Conservation (phyloP, 768 basidiomycete genomes). For the Boletus huronensis region DNA sequence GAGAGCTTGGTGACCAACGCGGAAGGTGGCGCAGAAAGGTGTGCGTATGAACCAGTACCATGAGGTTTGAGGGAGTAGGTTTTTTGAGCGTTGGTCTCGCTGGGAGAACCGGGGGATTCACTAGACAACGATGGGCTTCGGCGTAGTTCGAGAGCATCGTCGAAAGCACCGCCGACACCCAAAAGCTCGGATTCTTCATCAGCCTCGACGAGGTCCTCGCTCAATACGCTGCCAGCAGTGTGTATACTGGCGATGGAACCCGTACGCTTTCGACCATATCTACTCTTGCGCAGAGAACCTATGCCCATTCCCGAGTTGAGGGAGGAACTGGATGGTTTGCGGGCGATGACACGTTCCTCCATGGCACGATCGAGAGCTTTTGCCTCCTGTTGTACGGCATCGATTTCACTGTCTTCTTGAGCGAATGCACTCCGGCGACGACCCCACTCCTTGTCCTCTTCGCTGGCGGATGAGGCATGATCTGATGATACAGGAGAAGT, state of each 20-base stretch:
- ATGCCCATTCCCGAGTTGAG: slow-evolving; percentile 61
- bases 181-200: slow-evolving; percentile 75
- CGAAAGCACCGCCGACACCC: slow-evolving; percentile 65
- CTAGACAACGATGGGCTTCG: slow-evolving; percentile 35
- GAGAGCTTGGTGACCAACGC: slow-evolving; percentile 58
- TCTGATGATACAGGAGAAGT: slow-evolving; percentile 53
- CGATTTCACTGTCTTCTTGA: slow-evolving; percentile 46
- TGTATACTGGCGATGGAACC: slow-evolving; percentile 71
- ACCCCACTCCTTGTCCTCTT: slow-evolving; percentile 81
- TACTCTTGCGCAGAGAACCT: slow-evolving; percentile 62
- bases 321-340: slow-evolving; percentile 68
- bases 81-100: slow-evolving; percentile 26
- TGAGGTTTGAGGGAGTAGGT: slow-evolving; percentile 21
- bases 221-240: slow-evolving; percentile 66
- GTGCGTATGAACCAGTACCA: slow-evolving; percentile 4
- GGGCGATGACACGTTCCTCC: slow-evolving; percentile 76
- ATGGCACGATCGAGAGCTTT: slow-evolving; percentile 80
- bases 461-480: slow-evolving; percentile 47
- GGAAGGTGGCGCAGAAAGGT: slow-evolving; percentile 40
- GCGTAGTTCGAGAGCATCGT: slow-evolving; percentile 34
- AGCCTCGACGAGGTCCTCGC: slow-evolving; percentile 79
- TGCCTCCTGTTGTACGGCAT: slow-evolving; percentile 71
- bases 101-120: slow-evolving; percentile 35
- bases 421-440: slow-evolving; percentile 56
- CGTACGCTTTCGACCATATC: slow-evolving; percentile 68